Conservation (phyloP, 768 basidiomycete species). For the Sarcomyxa edulis region DNA sequence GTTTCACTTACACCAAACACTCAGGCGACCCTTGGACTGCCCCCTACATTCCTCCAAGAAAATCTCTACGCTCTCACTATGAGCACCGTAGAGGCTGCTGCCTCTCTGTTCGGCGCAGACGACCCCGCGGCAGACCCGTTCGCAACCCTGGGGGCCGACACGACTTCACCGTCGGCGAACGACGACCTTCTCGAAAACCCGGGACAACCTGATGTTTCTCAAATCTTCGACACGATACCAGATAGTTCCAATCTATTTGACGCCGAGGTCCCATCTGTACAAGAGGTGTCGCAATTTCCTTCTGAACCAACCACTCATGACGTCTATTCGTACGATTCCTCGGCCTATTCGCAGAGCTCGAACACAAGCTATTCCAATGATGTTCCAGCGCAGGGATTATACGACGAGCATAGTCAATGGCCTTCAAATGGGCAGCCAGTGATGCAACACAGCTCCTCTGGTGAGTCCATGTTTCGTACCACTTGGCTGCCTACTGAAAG, state of each 20-base stretch:
- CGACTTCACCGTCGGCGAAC: slow-evolving; percentile 19
- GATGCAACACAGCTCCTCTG: slow-evolving; percentile 1
- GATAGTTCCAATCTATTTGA: slow-evolving; percentile 1
- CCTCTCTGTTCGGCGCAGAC: slow-evolving; percentile 71
- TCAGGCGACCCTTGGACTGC: too few relatives aligned
- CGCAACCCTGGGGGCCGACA: slow-evolving; percentile 45
- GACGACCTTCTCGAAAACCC: slow-evolving; percentile 10
- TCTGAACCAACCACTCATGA: neutral
- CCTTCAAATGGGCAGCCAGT: slow-evolving; percentile 17
- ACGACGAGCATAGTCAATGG: slow-evolving; percentile 21
- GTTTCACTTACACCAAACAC: too few relatives aligned
- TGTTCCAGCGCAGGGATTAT: slow-evolving; percentile 19
- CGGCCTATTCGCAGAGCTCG: slow-evolving; percentile 5
- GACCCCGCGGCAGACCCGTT: slow-evolving; percentile 62
- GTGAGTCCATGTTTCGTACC: neutral
- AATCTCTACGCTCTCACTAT: too few relatives aligned
- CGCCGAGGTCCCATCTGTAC: neutral
- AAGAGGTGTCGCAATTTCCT: neutral
- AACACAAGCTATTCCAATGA: slow-evolving; percentile 4
- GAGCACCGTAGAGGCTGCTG: slow-evolving; percentile 71
- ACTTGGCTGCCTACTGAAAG: neutral
- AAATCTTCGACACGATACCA: slow-evolving; percentile 12
- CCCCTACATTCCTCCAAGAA: too few relatives aligned
- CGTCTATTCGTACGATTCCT: slow-evolving; percentile 1
- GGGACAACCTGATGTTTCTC: neutral